phyloP scores from a whole-genome alignment of 768 basidiomycete species.

The Pleurotus eryngii region DNA sequence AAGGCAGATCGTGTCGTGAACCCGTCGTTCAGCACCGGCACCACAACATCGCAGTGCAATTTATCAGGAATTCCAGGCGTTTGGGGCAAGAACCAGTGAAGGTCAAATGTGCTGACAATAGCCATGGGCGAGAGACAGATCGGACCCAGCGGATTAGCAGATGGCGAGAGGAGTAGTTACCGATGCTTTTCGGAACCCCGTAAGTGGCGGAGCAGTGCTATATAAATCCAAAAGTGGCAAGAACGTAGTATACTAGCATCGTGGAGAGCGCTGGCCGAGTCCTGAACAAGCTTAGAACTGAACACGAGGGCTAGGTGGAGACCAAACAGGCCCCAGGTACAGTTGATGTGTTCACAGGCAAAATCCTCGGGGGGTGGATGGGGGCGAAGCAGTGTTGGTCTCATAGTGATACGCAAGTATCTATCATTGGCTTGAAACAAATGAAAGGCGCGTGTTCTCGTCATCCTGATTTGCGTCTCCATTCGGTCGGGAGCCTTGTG shows the following conservation, averaged over 20 bases:
- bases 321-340: neutral
- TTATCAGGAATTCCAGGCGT: neutral
- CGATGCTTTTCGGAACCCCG: neutral
- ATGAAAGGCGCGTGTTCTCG: no score
- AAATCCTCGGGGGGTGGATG: neutral
- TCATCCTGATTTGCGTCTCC: neutral
- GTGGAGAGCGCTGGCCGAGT: neutral
- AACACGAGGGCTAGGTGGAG: neutral
- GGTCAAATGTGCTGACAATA: neutral
- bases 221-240: neutral
- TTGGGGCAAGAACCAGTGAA: neutral
- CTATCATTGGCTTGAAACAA: no score
- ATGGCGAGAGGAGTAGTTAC: no score
- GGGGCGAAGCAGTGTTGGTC: neutral
- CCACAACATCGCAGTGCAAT: neutral
- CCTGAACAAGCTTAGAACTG: neutral
- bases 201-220: conserved; percentile 1
- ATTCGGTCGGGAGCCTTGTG: neutral
- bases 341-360: neutral
- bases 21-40: neutral
- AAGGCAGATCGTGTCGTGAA: conserved; percentile 7
- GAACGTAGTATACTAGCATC: neutral
- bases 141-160: no score
- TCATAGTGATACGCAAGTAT: neutral
- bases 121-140: no score